phyloP scores from a whole-genome alignment of 2,329 filamentous ascomycete species.

The Cytospora piceae region DNA sequence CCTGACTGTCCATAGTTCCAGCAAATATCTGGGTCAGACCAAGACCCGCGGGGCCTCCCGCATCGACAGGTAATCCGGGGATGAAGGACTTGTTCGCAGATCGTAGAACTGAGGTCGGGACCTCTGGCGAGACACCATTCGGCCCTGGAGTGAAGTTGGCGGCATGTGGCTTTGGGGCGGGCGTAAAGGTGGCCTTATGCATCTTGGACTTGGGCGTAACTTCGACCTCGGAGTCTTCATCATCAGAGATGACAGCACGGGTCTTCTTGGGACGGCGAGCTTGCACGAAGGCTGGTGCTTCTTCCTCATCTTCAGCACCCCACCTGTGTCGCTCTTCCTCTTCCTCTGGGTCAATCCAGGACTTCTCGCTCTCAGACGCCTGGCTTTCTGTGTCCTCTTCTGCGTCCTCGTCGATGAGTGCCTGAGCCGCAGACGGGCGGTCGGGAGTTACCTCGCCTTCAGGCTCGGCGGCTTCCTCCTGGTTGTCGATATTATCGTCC shows the following conservation, averaged over 20 bases:
- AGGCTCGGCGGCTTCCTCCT: constrained; percentile 42
- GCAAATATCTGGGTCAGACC: constrained; percentile 90
- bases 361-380: constrained; percentile 40
- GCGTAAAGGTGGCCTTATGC: constrained; percentile 40
- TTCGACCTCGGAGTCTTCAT: constrained; percentile 57
- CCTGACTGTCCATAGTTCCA: constrained; percentile 77
- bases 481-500: constrained; percentile 42
- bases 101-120: constrained; percentile 67
- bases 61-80: constrained; percentile 64
- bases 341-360: constrained; percentile 46
- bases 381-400: constrained; percentile 42
- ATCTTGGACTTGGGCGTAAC: constrained; percentile 56
- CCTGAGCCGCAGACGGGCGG: constrained; percentile 33
- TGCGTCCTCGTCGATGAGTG: constrained; percentile 45
- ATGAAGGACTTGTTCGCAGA: constrained; percentile 72
- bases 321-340: constrained; percentile 37
- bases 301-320: constrained; percentile 44
- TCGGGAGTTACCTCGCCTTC: constrained; percentile 43
- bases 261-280: constrained; percentile 56
- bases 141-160: constrained; percentile 38
- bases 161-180: constrained; percentile 16
- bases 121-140: constrained; percentile 54
- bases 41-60: constrained; percentile 62
- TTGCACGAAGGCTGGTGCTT: constrained; percentile 19
- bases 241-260: constrained; percentile 62